Conservation (phyloP, 2,329 filamentous ascomycete genomes). For the Beauveria sp. region DNA sequence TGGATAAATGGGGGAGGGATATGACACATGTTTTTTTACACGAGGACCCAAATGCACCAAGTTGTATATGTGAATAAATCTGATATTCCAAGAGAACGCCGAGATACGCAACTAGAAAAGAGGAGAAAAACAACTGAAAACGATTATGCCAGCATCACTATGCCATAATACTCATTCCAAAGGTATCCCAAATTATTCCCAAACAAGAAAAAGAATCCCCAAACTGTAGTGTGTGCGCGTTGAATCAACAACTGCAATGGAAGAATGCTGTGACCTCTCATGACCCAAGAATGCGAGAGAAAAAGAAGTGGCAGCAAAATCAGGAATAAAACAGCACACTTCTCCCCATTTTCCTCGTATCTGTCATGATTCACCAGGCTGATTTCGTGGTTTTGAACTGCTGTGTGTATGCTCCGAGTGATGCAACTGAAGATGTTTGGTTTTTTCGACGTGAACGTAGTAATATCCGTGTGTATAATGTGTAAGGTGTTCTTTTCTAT, state of each 20-base stretch:
- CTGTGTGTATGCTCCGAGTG: constrained; percentile 5
- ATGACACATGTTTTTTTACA: background rate
- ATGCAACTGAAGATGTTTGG: background rate
- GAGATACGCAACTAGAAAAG: background rate
- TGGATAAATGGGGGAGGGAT: too few relatives aligned
- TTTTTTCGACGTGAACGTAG: background rate
- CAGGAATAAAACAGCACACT: too few relatives aligned
- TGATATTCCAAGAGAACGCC: constrained; percentile 2
- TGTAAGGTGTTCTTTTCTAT: background rate
- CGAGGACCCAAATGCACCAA: background rate
- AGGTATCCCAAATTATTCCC: constrained; percentile 2
- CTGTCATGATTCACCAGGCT: background rate
- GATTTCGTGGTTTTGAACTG: background rate
- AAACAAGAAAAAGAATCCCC: background rate
- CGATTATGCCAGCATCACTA: constrained; percentile 1
- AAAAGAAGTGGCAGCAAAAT: background rate
- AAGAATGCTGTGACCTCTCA: background rate
- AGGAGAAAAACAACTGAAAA: background rate
- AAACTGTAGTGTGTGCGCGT: background rate
- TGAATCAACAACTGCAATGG: background rate
- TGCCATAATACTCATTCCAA: constrained; percentile 1
- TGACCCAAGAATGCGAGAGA: background rate
- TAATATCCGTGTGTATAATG: background rate
- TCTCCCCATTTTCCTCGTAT: background rate
- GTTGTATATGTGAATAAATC: background rate